Evolutionary conservation across 2,329 filamentous ascomycete genomes (phyloP).

Genomic region (Colletotrichum cereale): DNA sequence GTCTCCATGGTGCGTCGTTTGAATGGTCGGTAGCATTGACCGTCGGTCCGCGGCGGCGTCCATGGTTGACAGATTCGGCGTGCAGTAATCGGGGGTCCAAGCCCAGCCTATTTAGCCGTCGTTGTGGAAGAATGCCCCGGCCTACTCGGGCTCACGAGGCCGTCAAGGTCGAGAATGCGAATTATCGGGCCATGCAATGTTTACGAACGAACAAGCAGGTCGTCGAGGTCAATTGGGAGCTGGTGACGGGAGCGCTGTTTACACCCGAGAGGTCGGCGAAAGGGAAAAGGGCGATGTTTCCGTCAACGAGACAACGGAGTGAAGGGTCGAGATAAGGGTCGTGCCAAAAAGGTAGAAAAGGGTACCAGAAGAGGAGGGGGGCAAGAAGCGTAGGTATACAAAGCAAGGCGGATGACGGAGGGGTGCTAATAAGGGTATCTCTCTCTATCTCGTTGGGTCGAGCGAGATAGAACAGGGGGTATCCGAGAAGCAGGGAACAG

Average conservation of each 20-base stretch:
- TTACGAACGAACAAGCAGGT: neutral
- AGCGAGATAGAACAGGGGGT: constrained; percentile 9
- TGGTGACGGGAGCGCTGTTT: constrained; percentile 3
- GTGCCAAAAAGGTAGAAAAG: neutral
- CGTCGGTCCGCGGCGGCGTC: constrained; percentile 33
- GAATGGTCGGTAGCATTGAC: constrained; percentile 38
- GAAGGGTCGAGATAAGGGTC: neutral
- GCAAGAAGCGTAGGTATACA: constrained; percentile 5
- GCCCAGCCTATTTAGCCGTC: constrained; percentile 34
- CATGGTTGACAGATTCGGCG: constrained; percentile 34
- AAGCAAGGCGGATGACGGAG: constrained; percentile 30
- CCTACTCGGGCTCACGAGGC: constrained; percentile 34
- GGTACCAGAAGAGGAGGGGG: constrained; percentile 24
- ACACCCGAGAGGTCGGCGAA: constrained; percentile 4
- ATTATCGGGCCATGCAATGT: constrained; percentile 40
- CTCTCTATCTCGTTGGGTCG: constrained; percentile 12
- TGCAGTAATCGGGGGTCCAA: constrained; percentile 22
- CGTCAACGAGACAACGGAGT: constrained; percentile 31
- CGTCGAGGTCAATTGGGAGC: constrained; percentile 25
- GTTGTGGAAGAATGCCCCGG: constrained; percentile 19
- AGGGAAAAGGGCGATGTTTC: constrained; percentile 12
- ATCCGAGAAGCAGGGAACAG: constrained; percentile 28
- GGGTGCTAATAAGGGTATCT: constrained; percentile 31
- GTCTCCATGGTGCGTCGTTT: constrained; percentile 40
- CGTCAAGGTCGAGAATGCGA: constrained; percentile 38